Evolutionary conservation across 2,329 filamentous ascomycete species (phyloP).

Genomic region (Aspergillus caelatus): DNA sequence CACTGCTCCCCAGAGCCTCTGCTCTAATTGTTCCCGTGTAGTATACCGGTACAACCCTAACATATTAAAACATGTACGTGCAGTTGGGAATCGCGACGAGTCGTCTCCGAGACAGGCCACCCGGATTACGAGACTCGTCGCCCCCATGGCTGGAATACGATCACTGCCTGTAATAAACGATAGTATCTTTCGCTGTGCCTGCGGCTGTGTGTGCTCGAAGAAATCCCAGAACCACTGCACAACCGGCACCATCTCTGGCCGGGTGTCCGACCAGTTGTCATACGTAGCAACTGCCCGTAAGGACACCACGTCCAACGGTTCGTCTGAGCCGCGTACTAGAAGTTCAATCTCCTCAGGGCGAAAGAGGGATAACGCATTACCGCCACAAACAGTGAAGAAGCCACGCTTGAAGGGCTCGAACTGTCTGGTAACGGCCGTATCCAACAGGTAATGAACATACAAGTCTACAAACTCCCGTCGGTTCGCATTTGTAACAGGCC

Average conservation of each 20-base stretch:
- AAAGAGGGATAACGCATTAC: slow-evolving; percentile 85
- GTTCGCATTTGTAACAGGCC: slow-evolving; percentile 80
- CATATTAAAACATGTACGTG: slow-evolving; percentile 89
- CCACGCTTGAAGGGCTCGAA: slow-evolving; percentile 94
- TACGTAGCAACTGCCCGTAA: slow-evolving; percentile 78
- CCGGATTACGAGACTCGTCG: slow-evolving; percentile 75
- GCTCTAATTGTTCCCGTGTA: slow-evolving; percentile 67
- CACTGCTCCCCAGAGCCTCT: slow-evolving; percentile 82
- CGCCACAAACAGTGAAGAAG: slow-evolving; percentile 89
- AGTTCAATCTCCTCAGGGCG: slow-evolving; percentile 90
- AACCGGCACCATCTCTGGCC: slow-evolving; percentile 64
- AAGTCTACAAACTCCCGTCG: slow-evolving; percentile 83
- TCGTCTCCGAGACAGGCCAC: slow-evolving; percentile 77
- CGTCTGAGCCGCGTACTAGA: slow-evolving; percentile 81
- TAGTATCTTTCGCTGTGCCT: slow-evolving; percentile 75
- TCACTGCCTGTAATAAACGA: slow-evolving; percentile 90
- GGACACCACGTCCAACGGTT: slow-evolving; percentile 75
- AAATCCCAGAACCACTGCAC: slow-evolving; percentile 88
- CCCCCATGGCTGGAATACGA: slow-evolving; percentile 84
- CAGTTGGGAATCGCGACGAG: slow-evolving; percentile 74
- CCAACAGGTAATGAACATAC: slow-evolving; percentile 79
- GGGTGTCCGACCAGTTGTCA: slow-evolving; percentile 70
- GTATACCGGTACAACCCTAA: slow-evolving; percentile 75
- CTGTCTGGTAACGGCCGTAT: slow-evolving; percentile 75
- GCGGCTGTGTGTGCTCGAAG: slow-evolving; percentile 66